Conservation (phyloP, 1,139 yeast genomes). For the Blastobotrys malaysiensis region DNA sequence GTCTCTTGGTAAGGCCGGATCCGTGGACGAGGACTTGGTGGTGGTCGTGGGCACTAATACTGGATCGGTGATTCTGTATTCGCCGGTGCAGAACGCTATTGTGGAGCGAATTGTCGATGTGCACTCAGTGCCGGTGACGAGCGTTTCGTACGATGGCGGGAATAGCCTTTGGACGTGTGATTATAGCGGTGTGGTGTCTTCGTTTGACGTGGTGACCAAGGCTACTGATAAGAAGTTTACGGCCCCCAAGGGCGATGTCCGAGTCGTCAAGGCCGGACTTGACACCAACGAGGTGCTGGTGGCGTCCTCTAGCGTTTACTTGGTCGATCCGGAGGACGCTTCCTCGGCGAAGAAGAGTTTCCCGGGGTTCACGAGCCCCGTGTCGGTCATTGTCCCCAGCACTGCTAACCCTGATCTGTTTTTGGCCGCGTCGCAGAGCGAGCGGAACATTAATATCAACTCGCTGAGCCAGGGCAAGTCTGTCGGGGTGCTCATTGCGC, state of each 20-base stretch:
- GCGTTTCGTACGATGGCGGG: slow-evolving; percentile 37
- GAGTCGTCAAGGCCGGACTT: slow-evolving; percentile 35
- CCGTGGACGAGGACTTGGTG: slow-evolving; percentile 35
- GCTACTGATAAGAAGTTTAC: slow-evolving; percentile 39
- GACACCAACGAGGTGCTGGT: slow-evolving; percentile 40
- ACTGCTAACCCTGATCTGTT: slow-evolving; percentile 40
- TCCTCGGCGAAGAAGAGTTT: slow-evolving; percentile 18
- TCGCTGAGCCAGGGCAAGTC: slow-evolving; percentile 40
- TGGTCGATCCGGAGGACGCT: slow-evolving; percentile 38
- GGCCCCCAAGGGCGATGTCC: slow-evolving; percentile 37
- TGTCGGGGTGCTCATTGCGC: slow-evolving; percentile 57
- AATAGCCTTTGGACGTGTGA: slow-evolving; percentile 53
- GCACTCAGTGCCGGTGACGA: slow-evolving; percentile 49
- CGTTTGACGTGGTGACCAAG: slow-evolving; percentile 51
- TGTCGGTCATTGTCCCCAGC: slow-evolving; percentile 10
- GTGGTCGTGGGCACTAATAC: slow-evolving; percentile 62
- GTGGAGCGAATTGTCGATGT: slow-evolving; percentile 48
- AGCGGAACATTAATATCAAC: slow-evolving; percentile 71
- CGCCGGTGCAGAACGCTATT: slow-evolving; percentile 60
- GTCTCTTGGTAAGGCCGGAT: slow-evolving; percentile 9
- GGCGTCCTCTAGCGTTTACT: slow-evolving; percentile 60
- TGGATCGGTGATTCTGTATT: slow-evolving; percentile 61
- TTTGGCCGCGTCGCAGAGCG: slow-evolving; percentile 66
- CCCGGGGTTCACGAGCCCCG: slow-evolving; percentile 27
- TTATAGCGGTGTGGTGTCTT: slow-evolving; percentile 52